Evolutionary conservation across 2,329 filamentous ascomycete species (phyloP).

Genomic region (Leptographium flavum): DNA sequence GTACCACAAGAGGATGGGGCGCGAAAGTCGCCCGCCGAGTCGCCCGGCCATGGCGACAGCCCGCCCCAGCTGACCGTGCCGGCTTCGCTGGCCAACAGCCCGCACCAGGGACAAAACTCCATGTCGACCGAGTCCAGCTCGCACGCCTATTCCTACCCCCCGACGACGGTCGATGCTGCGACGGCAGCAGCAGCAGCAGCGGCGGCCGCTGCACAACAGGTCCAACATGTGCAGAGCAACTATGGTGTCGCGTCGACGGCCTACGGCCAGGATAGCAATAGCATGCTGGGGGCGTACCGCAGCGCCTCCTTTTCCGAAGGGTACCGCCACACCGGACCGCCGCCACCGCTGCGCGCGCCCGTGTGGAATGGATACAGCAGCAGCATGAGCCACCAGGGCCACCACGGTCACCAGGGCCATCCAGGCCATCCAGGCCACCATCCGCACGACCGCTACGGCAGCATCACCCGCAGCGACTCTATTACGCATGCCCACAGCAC

Average conservation of each 20-base stretch:
- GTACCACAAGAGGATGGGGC: conserved; percentile 26
- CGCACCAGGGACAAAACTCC: conserved; percentile 13
- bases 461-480: conserved; percentile 20
- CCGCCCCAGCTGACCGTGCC: conserved; percentile 22
- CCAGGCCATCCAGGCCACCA: too few species aligned
- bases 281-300: conserved; percentile 42
- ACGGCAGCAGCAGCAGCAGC: conserved; percentile 31
- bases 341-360: conserved; percentile 21
- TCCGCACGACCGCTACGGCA: conserved; percentile 9
- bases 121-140: conserved; percentile 27
- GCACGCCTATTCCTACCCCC: conserved; percentile 42
- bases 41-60: conserved; percentile 29
- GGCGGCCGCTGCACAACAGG: conserved; percentile 19
- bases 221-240: conserved; percentile 23
- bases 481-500: conserved; percentile 28
- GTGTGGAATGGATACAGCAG: conserved; percentile 29
- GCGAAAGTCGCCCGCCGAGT: conserved; percentile 22
- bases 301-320: conserved; percentile 36
- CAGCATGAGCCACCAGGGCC: conserved; percentile 10
- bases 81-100: conserved; percentile 18
- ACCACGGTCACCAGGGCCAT: too few species aligned
- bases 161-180: conserved; percentile 34
- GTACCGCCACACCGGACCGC: conserved; percentile 20
- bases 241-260: conserved; percentile 13
- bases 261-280: conserved; percentile 27